Evolutionary conservation across 495 filamentous ascomycete genomes (phyloP), one percentile per base, ranked within the genome.

Genomic region (Glonium stellatum): DNA sequence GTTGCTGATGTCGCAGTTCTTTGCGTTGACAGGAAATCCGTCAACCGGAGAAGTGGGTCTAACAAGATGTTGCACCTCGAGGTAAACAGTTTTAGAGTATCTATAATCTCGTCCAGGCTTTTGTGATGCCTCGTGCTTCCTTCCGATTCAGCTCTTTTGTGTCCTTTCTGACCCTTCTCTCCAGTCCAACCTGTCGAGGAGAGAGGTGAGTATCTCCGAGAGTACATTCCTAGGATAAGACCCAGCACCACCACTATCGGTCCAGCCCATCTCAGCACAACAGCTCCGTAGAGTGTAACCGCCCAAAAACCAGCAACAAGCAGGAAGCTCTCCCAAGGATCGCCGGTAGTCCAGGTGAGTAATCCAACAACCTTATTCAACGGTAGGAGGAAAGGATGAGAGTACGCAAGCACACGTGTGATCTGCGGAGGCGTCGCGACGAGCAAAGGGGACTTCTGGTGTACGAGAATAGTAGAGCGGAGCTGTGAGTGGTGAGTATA

Each of bases 281-380:
- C 74, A 72, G 95, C 92, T 42, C 90, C 90, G 70, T 97, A 97
- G 1, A 96, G 76, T 1, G 88, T 85, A 8, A 86, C 71, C 0
- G 82, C 85, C 93, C 93, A 99, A 68, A 96, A 99, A 4, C 69
- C 77, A 1, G 84, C 82, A 12, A 99, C 78, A 31, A 97, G 70
- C 50, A 99, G 76, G 73, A 99, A 99, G 77, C 90, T 95, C 75
- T 97, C 90, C 92, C 92, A 97, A 1, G 91, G 85, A 65, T 99
- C 93, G 31, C 81, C 86, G 10, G 86, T 91, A 18, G 89, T 93
- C 93, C 93, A 99, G 74, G 88, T 95, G 42, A 97, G 64, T 52
- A 99, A 76, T 0, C 92, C 92, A 15, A 82, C 84, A 11, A 93
- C 64, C 63, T 84, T 87, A 66, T 96, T 97, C 42, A 95, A 77